Evolutionary conservation across 345 rosid genomes (phyloP).

Genomic region (Pugionium dolabratum): DNA sequence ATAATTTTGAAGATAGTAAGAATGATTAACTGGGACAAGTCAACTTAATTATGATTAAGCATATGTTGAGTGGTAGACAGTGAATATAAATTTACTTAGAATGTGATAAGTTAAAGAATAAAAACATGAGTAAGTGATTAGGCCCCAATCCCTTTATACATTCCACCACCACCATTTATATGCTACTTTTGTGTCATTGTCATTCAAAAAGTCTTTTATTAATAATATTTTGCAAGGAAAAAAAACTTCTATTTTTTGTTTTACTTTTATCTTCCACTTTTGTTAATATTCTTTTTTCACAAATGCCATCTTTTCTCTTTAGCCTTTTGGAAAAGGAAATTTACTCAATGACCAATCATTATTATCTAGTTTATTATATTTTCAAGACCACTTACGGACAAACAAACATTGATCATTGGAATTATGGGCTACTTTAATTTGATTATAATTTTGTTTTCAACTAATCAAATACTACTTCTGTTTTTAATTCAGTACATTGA

Average conservation of each 20-base stretch:
- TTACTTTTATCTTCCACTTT: slow-evolving; percentile 26
- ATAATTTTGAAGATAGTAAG: slow-evolving; percentile 3
- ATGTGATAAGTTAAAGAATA: slow-evolving; percentile 39
- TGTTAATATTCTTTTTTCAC: slow-evolving; percentile 5
- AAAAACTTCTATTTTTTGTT: slow-evolving; percentile 12
- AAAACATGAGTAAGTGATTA: slow-evolving; percentile 41
- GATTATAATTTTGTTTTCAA: slow-evolving; percentile 1
- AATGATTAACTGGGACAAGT: slow-evolving; percentile 34
- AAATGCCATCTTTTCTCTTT: slow-evolving; percentile 38
- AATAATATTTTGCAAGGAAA: slow-evolving; percentile 28
- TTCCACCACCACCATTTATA: slow-evolving; percentile 41
- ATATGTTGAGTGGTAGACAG: slow-evolving; percentile 43
- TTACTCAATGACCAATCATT: slow-evolving; percentile 43
- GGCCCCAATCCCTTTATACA: slow-evolving; percentile 42
- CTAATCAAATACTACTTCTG: not conserved
- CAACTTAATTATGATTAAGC: slow-evolving; percentile 34
- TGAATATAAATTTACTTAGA: slow-evolving; percentile 33
- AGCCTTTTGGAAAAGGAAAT: slow-evolving; percentile 38
- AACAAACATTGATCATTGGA: slow-evolving; percentile 33
- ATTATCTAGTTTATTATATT: slow-evolving; percentile 36
- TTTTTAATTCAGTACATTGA: no score
- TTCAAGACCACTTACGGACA: slow-evolving; percentile 34
- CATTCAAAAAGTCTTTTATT: slow-evolving; percentile 37
- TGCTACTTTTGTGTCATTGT: slow-evolving; percentile 37
- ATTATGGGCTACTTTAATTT: slow-evolving; percentile 10